A percentile compares a stretch with the other conserved stretches of the same genome.
phyloP scores from a whole-genome alignment of 306 rosid species.

The Acacia crassicarpa region DNA sequence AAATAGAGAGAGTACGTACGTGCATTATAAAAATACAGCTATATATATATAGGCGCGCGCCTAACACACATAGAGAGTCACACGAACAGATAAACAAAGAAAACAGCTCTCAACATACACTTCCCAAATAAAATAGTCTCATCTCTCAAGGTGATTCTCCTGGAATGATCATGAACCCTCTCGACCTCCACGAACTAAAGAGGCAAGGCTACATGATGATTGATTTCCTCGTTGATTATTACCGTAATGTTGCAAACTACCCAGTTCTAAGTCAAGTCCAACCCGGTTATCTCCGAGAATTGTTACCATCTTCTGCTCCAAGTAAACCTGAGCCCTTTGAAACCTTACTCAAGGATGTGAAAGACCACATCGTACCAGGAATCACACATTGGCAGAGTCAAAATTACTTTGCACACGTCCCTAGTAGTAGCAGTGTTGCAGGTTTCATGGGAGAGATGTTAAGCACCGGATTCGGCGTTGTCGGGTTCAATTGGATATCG shows the following conservation, averaged over 20 bases:
- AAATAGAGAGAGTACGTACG: too few species aligned
- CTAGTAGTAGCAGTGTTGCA: conserved; percentile 50
- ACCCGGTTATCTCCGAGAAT: conserved; percentile 44
- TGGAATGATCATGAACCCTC: conserved; percentile 28
- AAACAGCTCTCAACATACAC: too few species aligned
- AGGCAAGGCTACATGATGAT: conserved; percentile 64
- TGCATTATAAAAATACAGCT: too few species aligned
- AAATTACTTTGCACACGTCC: conserved; percentile 53
- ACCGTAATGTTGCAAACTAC: conserved; percentile 36
- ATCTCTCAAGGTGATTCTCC: too few species aligned
- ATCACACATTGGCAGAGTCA: conserved; percentile 72
- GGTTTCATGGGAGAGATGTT: conserved; percentile 64
- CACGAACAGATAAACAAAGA: too few species aligned
- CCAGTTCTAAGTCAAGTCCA: conserved; percentile 52
- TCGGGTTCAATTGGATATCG: conserved; percentile 64
- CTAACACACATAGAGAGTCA: too few species aligned
- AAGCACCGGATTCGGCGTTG: conserved; percentile 50
- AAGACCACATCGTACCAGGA: conserved; percentile 51
- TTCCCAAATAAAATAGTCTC: too few species aligned
- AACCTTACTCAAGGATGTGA: conserved; percentile 53
- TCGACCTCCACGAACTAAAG: conserved; percentile 57
- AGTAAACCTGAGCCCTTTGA: conserved; percentile 46
- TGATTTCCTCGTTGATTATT: conserved; percentile 61
- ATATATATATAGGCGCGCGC: too few species aligned
- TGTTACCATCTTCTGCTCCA: conserved; percentile 46